These are phyloP conservation scores for Penstemon barbatus DNA, from an alignment of 257 asterid genomes.

Conservation along the genomic window DNA sequence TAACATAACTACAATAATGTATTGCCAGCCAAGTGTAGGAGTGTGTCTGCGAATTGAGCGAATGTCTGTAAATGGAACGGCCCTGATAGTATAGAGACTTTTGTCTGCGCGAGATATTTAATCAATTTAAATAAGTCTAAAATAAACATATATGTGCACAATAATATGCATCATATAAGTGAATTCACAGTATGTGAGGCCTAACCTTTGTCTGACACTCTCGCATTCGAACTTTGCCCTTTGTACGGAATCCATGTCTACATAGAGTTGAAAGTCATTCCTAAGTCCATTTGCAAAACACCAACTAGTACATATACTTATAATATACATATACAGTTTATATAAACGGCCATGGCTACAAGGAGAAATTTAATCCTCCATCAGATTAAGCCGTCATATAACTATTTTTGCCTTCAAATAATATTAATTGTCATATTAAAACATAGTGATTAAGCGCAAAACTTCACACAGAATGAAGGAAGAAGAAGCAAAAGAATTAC, in stretches of 20 bases:
- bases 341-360: not conserved
- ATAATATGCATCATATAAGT: not conserved
- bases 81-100: slow-evolving; percentile 79
- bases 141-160: not conserved
- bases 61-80: slow-evolving; percentile 84
- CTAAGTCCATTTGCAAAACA: slow-evolving; percentile 11
- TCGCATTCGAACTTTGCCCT: slow-evolving; percentile 80
- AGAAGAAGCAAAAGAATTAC: not conserved
- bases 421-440: too few relatives aligned
- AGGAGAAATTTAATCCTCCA: not conserved
- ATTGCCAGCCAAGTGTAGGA: slow-evolving; percentile 94
- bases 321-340: not conserved
- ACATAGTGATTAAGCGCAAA: too few relatives aligned
- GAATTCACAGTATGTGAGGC: slow-evolving; percentile 3
- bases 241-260: slow-evolving; percentile 99
- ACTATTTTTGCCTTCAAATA: too few relatives aligned
- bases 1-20: slow-evolving; percentile 77
- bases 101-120: slow-evolving; percentile 64
- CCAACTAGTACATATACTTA: not conserved
- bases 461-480: too few relatives aligned
- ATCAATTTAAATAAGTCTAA: slow-evolving; percentile 20
- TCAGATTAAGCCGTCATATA: not conserved
- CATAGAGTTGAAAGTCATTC: slow-evolving; percentile 24
- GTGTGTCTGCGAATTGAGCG: slow-evolving; percentile 89
- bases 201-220: slow-evolving; percentile 87